These are phyloP conservation scores for Nicotiana attenuata DNA, from an alignment of 257 asterid species.

Conservation along the genomic window DNA sequence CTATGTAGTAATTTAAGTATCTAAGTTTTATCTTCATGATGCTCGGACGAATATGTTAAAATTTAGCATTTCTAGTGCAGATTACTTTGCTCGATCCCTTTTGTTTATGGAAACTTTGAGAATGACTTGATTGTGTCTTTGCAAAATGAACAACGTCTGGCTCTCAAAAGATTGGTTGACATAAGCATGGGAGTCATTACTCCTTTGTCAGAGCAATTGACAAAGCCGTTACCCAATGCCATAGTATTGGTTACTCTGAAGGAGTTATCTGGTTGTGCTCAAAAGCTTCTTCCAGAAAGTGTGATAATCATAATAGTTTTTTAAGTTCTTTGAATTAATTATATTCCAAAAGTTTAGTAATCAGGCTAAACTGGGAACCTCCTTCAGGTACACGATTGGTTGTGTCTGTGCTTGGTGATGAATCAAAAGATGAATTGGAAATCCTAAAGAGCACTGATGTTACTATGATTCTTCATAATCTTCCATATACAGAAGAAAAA, in stretches of 20 bases:
- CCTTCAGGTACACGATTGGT: conserved; percentile 74
- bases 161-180: conserved; percentile 86
- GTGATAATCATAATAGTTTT: conserved; percentile 4
- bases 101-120: conserved; percentile 1
- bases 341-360: neutral
- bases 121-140: conserved; percentile 21
- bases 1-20: neutral
- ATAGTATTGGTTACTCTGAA: conserved; percentile 66
- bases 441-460: conserved; percentile 66
- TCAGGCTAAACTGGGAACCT: conserved; percentile 16
- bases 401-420: conserved; percentile 81
- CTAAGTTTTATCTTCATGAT: neutral
- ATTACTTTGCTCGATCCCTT: neutral
- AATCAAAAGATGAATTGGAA: conserved; percentile 63
- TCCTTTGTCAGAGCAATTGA: conserved; percentile 85
- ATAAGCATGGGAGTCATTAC: conserved; percentile 94
- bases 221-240: conserved; percentile 85
- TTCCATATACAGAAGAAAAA: conserved; percentile 71
- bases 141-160: conserved; percentile 57
- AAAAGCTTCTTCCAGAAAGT: conserved; percentile 93
- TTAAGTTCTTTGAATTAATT: conserved; percentile 7
- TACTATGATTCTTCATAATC: conserved; percentile 72
- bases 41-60: neutral
- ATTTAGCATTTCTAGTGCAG: neutral
- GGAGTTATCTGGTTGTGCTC: conserved; percentile 80